These are phyloP conservation scores for Solanum sitiens DNA, from an alignment of 257 asterid species.

Conservation along the genomic window DNA sequence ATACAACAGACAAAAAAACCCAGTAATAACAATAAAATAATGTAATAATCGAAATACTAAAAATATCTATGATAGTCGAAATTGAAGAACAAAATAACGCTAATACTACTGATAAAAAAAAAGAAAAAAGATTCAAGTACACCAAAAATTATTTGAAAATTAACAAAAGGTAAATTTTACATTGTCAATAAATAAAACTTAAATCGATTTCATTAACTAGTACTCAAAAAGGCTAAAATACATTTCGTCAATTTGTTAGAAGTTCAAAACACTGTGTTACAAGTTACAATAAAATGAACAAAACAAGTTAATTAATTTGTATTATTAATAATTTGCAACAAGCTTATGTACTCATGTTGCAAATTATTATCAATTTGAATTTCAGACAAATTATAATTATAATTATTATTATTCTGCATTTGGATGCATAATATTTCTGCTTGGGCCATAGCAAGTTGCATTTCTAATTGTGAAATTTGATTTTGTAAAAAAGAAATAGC, in stretches of 20 bases:
- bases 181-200: neutral
- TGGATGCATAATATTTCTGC: slow-evolving; percentile 76
- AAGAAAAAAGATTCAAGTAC: neutral
- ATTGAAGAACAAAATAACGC: neutral
- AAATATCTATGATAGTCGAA: too few relatives aligned
- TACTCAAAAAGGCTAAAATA: neutral
- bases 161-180: neutral
- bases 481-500: neutral
- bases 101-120: too few relatives aligned
- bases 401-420: slow-evolving; percentile 40
- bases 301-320: slow-evolving; percentile 7
- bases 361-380: slow-evolving; percentile 24
- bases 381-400: neutral
- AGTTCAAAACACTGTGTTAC: neutral
- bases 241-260: neutral
- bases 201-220: neutral
- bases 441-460: slow-evolving; percentile 73
- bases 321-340: slow-evolving; percentile 17
- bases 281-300: neutral
- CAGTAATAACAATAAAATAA: too few relatives aligned
- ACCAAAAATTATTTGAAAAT: too few relatives aligned
- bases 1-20: too few relatives aligned
- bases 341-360: slow-evolving; percentile 45
- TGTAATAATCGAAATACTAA: too few relatives aligned
- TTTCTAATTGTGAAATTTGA: slow-evolving; percentile 57